Evolutionary conservation across 2,329 filamentous ascomycete species (phyloP), one percentile per base, ranked within the genome.

Genomic region (Furcasterigmium sp.): DNA sequence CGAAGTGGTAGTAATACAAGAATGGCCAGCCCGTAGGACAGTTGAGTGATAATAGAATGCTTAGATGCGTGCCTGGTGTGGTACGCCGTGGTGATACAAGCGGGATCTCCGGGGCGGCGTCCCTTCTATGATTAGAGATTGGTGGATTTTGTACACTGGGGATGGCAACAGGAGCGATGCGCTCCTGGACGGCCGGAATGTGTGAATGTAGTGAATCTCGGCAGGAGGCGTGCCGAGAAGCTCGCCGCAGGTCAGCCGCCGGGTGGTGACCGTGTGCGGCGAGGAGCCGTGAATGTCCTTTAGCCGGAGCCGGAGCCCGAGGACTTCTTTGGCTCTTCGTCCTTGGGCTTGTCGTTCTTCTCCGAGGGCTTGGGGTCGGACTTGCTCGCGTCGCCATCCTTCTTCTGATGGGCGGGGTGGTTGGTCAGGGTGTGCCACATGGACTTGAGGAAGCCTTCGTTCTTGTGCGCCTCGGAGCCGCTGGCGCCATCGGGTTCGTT

Each of bases 381-480:
- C n/a, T 26, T 57, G 23, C 41, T 39, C 17, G 56, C 45, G 15
- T 60, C 49, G 18, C 52, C 51, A 9, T 61, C 58, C 5, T 54
- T 45, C 46, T 69, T 64, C 46, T 72, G 67, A 50, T 80, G 76
- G 6, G 71, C 73, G 0, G 76, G 73, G 55, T 93, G 81, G 55
- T 89, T 87, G n/a, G 86, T 95, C 43, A 97, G 66, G 51, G 83
- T 90, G 60, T 96, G 88, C 91, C 91, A 97, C 51, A 94, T 82
- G 34, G 84, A 89, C 70, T 93, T 96, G 47, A 97, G 69, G 59
- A 96, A 95, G 3, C 91, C 88, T 63, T 96, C 91, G 57, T 86
- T 82, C 65, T 85, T 85, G 62, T 91, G 84, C 1, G 74, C 68
- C 35, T 73, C 69, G 14, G 64, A 53, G 41, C 60, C 54, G 35